Evolutionary conservation across 441 rosid genomes (phyloP), one percentile per base, ranked within the genome.

Genomic region (Capsella rubella): DNA sequence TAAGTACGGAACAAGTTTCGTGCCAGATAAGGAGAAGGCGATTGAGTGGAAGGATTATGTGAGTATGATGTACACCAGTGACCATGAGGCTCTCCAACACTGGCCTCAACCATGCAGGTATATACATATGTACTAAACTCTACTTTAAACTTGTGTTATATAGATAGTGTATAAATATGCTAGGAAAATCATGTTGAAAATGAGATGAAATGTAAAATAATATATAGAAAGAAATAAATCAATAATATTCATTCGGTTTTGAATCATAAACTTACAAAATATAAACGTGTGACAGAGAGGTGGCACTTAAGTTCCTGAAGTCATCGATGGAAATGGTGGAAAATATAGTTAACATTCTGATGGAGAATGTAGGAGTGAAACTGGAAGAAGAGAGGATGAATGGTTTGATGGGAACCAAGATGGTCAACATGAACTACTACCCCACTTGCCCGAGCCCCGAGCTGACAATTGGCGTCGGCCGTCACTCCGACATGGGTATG

Each of bases 11-110:
- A 86, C 89, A 0, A 86, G 90, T 72, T 86, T 85, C 63, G 86
- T 58, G 27, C 90, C 90, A 0, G 87, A 86, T 49, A 88, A 88
- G 71, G 89, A 88, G 77, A 76, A 74, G 58, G 86, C 87, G 2
- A 67, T 87, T 51, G 92, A 84, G 67, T 88, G 90, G 92, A 88
- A 86, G 61, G 92, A 86, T 57, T 86, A 86, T 68, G 27, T 86
- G 43, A 83, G 81, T 63, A 83, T 84, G 86, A 34, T 49, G 2
- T 88, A 88, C 74, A 83, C 83, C 56, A 84, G 69, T 69, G 86
- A 86, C 59, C 69, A 14, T 14, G 92, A 86, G n/a, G 92, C 90
- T 35, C 82, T 83, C 69, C 77, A 85, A 49, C 77, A 82, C 14
- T 88, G 90, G 89, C 90, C 92, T 28, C 27, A 60, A 18, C 82